Base-by-base conservation (phyloP, 108 stramenopile species). In the Nitzschia inconspicua region DNA sequence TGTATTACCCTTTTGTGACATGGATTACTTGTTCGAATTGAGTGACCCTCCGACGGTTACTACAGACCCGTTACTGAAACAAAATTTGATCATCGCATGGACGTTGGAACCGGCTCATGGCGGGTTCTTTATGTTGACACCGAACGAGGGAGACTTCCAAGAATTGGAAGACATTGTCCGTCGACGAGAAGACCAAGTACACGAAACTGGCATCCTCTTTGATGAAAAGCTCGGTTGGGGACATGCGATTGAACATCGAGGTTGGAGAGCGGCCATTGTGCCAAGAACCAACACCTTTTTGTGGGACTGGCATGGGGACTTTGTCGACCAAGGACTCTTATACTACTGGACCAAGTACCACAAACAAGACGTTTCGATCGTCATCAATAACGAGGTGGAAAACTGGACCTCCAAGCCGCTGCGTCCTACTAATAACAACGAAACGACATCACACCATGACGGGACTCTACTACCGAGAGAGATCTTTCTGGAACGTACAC, bases 301-400 rank as follows among this genome's bases (percentile, higher is more conserved):
- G 27, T 65, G 84, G 80, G 44, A 60, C 6, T 85, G 63, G 47
- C 60, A 77, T 62, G 70, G 42, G 1, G 70, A 58, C 3, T 57
- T 47, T 61, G 59, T 69, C 1, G 84, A 85, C 44, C 84, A 85
- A 56, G 84, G 80, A 16, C 20, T 85, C 2, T 37, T 85, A 32
- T 72, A 68, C 56, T 59, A 70, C 63, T 68, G 60, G 54, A 54
- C 60, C 1, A 78, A 78, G 34, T 78, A 78, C 31, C 35, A 60
- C 8, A 59, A 69, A 30, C 34, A 47, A 2, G 37, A 25, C 57
- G 65, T 63, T 5, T 63, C 68, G 3, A 55, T 75, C 9, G 47
- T 67, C 16, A 65, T 63, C 13, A 24, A 35, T 14, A n/a, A 46
- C 14, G 52, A 66, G 7, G 26, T 76, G n/a, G 47, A 70, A 30